Evolutionary conservation across 352 stramenopile species (phyloP), one percentile per base, ranked within the genome.

Genomic region (Poterioochromonas sp.): DNA sequence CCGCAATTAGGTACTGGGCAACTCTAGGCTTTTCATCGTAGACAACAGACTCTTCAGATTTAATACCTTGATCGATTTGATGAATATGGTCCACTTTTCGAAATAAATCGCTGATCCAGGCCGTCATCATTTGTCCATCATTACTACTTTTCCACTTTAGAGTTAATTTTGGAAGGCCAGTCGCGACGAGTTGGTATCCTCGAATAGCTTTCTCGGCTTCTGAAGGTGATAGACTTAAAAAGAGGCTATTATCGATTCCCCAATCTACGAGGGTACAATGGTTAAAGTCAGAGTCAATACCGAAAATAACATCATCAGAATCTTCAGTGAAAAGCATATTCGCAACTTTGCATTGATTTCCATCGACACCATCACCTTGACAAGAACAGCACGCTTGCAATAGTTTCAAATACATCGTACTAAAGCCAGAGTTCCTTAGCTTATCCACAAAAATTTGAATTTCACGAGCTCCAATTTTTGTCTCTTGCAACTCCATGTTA

Each of bases 401-500:
- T 2, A 83, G 74, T 60, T 83, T 68, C 65, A 83, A 58, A 70
- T 83, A 83, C 53, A 80, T 69, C 20, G 71, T 69, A 39, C 83
- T 76, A 73, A 83, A 76, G 3, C 64, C n/a, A 12, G 71, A 81
- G 37, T 68, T 60, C 20, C 43, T 40, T 22, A 83, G 71, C 71
- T 83, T 83, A 40, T 82, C 35, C 8, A 83, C 73, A 41, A 83
- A 83, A 58, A 77, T 79, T 32, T 65, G 64, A 68, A 82, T 74
- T n/a, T 82, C 53, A 15, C 80, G 64, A 1, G n/a, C 37, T 34
- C 65, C 37, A n/a, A 83, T 80, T 43, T 83, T 83, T 18, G 76
- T 80, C 74, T 83, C 80, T 62, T 83, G 80, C 12, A 83, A n/a
- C 51, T 79, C 62, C 71, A 65, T 44, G 69, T 83, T 83, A 0